Evolutionary conservation across 2,329 filamentous ascomycete genomes (phyloP).

Genomic region (Talaromyces amestolkiae): DNA sequence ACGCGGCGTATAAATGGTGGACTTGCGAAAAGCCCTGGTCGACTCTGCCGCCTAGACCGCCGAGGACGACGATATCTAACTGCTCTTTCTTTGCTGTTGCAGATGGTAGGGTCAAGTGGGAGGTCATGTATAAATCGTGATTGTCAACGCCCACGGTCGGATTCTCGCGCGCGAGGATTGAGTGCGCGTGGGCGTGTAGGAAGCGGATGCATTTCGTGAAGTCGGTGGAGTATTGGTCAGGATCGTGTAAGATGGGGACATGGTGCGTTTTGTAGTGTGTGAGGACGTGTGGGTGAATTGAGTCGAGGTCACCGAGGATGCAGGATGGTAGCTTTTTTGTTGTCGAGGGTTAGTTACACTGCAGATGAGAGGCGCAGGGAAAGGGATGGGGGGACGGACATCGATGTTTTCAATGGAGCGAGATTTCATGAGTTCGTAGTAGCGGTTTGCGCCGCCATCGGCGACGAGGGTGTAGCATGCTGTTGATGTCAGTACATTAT

Average conservation of each 20-base stretch:
- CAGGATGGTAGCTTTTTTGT: constrained; percentile 56
- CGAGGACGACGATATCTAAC: constrained; percentile 74
- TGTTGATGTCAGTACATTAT: constrained; percentile 30
- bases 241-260: constrained; percentile 64
- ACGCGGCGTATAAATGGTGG: constrained; percentile 69
- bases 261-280: constrained; percentile 63
- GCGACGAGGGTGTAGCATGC: constrained; percentile 72
- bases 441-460: constrained; percentile 83
- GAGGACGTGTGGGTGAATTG: constrained; percentile 61
- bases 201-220: constrained; percentile 77
- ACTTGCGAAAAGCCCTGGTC: constrained; percentile 90
- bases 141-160: constrained; percentile 13
- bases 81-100: constrained; percentile 14
- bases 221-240: constrained; percentile 86
- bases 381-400: constrained; percentile 24
- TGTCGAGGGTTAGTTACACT: neutral
- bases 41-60: constrained; percentile 82
- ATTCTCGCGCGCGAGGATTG: constrained; percentile 25
- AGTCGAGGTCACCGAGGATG: constrained; percentile 91
- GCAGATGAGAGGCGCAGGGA: neutral
- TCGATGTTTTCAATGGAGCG: constrained; percentile 30
- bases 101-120: neutral
- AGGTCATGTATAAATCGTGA: constrained; percentile 19
- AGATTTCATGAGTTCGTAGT: constrained; percentile 54
- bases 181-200: constrained; percentile 44